Base-by-base conservation (phyloP, 805 yeast genomes). In the Tetrapisispora iriomotensis region DNA sequence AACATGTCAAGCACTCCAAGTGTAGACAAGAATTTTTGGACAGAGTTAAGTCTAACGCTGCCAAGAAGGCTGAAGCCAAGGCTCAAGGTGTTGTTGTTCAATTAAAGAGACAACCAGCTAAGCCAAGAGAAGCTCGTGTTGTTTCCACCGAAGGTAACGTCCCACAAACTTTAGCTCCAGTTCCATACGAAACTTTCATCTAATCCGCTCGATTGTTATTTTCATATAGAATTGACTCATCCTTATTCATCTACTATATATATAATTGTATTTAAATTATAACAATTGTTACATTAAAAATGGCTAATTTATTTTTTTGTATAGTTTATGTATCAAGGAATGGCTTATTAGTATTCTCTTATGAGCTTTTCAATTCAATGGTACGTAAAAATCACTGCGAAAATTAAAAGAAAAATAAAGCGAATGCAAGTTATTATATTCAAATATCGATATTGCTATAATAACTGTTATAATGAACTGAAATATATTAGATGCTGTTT, bases 181-280 rank as follows among this genome's bases (percentile, higher is more conserved):
- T 86, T 75, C 82, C 98, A 68, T 92, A 92, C 83, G 98, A 92
- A 80, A 92, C 98, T 68, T 90, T 81, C 83, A 92, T 92, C 76
- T 92, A 87, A 82, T 43, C 61, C 50, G 46, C 45, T 42, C 49
- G 51, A 36, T 35, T 36, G 33, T 36, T 29, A 36, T 36, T 23
- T 23, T 36, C 34, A 29, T 36, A 36, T 36, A 29, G 34, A 36
- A 29, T 36, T 23, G 32, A 29, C 25, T 23, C 34, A 30, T 29
- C 33, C 26, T 29, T 36, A 26, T 24, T 29, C 34, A 29, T 18
- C 15, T 36, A 36, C 8, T 31, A 28, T 29, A 36, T 29, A 36
- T 36, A 36, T 36, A 36, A 36, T 36, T 36, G 34, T 36, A 36
- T 36, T 36, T 36, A 36, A 22, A 34, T 34, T 22, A 36, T 29